Conservation (phyloP, 805 yeast species). For the Ogataea methanolica region DNA sequence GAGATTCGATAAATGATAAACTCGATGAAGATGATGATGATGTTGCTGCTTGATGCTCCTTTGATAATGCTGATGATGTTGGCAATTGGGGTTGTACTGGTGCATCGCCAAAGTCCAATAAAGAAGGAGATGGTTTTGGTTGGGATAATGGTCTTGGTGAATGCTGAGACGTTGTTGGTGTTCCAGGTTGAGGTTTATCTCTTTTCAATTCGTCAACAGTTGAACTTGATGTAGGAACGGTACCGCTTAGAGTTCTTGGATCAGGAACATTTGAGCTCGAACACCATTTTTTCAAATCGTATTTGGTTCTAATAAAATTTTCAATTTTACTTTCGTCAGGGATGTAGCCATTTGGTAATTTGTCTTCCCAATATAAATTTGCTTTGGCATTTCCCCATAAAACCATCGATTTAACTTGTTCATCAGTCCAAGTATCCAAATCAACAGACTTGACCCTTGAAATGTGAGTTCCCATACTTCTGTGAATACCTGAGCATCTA, state of each 20-base stretch:
- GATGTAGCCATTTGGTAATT: slow-evolving; percentile 60
- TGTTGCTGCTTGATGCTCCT: background rate
- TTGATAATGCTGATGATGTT: background rate
- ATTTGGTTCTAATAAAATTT: slow-evolving; percentile 87
- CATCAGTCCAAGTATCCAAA: slow-evolving; percentile 94
- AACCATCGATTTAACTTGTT: slow-evolving; percentile 76
- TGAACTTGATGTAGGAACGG: background rate
- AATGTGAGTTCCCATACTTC: slow-evolving; percentile 94
- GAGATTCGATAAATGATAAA: slow-evolving; percentile 1
- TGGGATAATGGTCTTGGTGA: slow-evolving; percentile 1
- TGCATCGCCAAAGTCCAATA: slow-evolving; percentile 6
- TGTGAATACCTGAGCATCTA: slow-evolving; percentile 92
- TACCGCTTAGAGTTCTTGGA: slow-evolving; percentile 36
- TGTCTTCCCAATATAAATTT: slow-evolving; percentile 80
- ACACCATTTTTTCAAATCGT: slow-evolving; percentile 87
- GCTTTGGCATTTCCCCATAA: slow-evolving; percentile 83
- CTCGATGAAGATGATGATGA: slow-evolving; percentile 6
- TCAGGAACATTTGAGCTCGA: slow-evolving; percentile 52
- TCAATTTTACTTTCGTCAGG: slow-evolving; percentile 85
- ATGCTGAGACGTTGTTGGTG: background rate
- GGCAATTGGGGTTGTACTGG: slow-evolving; percentile 5
- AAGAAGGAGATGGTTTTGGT: slow-evolving; percentile 4
- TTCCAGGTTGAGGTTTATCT: background rate
- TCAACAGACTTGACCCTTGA: slow-evolving; percentile 91
- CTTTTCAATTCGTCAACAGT: background rate